Evolutionary conservation across 345 rosid species (phyloP).

Genomic region (Eutrema japonicum): DNA sequence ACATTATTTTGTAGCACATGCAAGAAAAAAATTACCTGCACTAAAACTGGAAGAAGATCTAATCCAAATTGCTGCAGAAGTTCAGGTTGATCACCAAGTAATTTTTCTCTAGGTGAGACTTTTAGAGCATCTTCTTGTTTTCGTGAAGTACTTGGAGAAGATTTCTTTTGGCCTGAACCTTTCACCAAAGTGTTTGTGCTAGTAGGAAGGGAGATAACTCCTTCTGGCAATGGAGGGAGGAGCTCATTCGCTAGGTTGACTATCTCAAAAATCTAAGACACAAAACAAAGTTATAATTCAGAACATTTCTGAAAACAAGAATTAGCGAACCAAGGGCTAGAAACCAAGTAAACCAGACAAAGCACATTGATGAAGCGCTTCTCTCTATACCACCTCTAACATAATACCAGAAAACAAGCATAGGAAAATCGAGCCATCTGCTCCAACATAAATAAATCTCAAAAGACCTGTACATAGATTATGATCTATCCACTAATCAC

Average conservation of each 20-base stretch:
- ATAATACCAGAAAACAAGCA: constrained; percentile 9
- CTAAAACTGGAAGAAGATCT: constrained; percentile 95
- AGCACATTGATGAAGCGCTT: constrained; percentile 11
- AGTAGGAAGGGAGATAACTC: constrained; percentile 85
- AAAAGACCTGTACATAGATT: constrained; percentile 1
- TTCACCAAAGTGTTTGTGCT: constrained; percentile 68
- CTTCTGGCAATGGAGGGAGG: constrained; percentile 95
- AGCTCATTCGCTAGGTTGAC: constrained; percentile 99
- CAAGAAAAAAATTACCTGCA: constrained; percentile 62
- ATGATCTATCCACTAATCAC: constrained; percentile 21
- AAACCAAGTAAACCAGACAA: constrained; percentile 1
- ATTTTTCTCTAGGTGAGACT: constrained; percentile 81
- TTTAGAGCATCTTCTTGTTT: constrained; percentile 68
- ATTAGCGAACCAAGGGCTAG: constrained; percentile 22
- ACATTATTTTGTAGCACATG: constrained; percentile 5
- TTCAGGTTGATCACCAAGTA: constrained; percentile 88
- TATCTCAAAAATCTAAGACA: constrained; percentile 88
- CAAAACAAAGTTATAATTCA: constrained; percentile 14
- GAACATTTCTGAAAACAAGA: background rate
- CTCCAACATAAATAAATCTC: constrained; percentile 17
- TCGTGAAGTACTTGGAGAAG: constrained; percentile 66
- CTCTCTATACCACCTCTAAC: constrained; percentile 20
- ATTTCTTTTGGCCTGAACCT: constrained; percentile 72
- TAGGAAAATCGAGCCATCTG: background rate
- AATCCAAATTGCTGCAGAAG: constrained; percentile 93